Conservation (phyloP, 257 asterid species). For the Solanum rostratum region DNA sequence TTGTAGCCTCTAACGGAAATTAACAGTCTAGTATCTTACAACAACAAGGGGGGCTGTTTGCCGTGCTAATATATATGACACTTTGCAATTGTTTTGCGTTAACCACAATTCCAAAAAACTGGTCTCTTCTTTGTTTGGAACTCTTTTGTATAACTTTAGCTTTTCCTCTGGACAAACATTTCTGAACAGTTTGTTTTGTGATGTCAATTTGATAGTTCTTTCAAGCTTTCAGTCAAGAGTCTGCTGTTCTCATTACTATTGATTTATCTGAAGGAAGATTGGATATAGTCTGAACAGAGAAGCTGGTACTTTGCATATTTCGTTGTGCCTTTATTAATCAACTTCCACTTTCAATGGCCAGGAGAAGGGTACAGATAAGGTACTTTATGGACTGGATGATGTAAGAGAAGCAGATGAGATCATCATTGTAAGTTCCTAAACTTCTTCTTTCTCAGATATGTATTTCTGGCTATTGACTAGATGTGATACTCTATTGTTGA, state of each 20-base stretch:
- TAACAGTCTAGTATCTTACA: neutral
- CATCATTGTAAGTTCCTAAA: conserved; percentile 36
- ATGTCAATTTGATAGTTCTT: neutral
- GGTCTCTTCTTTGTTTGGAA: neutral
- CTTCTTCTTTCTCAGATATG: neutral
- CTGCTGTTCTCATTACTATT: neutral
- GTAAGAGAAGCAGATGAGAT: conserved; percentile 55
- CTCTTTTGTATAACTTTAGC: neutral
- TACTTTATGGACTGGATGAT: conserved; percentile 64
- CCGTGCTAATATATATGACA: neutral
- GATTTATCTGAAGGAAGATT: neutral
- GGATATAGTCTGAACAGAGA: neutral
- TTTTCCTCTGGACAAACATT: neutral
- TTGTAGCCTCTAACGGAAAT: neutral
- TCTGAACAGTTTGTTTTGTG: neutral
- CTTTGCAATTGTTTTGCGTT: neutral
- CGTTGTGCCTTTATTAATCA: neutral
- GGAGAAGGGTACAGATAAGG: conserved; percentile 49
- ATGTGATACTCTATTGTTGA: conserved; percentile 5
- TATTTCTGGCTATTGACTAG: conserved; percentile 1
- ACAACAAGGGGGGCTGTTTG: neutral
- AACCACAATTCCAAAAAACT: neutral
- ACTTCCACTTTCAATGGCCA: conserved; percentile 12
- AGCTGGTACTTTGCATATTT: neutral
- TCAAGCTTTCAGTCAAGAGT: neutral